A percentile compares a stretch with the other conserved stretches of the same genome.
phyloP scores from a whole-genome alignment of 2,329 filamentous ascomycete genomes.

The Xylaria sp. region DNA sequence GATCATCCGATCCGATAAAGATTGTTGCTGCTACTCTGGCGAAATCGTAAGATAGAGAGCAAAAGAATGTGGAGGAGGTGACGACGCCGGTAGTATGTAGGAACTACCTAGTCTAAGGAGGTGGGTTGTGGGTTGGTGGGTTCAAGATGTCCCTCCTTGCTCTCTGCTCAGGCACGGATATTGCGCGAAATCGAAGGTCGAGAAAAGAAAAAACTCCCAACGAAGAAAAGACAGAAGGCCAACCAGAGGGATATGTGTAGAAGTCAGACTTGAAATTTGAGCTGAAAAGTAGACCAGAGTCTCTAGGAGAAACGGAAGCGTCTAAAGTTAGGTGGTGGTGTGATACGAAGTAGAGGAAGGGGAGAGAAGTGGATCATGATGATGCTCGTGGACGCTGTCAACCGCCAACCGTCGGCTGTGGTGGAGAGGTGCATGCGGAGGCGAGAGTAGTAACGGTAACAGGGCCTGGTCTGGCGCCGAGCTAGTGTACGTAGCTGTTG shows the following conservation, averaged over 20 bases:
- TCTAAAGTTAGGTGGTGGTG: conserved; percentile 26
- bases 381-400: conserved; percentile 23
- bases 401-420: conserved; percentile 10
- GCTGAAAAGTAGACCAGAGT: conserved; percentile 6
- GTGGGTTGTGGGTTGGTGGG: neutral
- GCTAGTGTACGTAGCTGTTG: neutral
- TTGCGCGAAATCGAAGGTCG: neutral
- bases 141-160: neutral
- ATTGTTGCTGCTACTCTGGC: conserved; percentile 4
- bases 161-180: neutral
- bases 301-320: conserved; percentile 22
- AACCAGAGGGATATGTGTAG: conserved; percentile 5
- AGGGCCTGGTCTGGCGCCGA: neutral
- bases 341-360: conserved; percentile 34
- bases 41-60: neutral
- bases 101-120: neutral
- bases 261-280: neutral
- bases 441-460: neutral
- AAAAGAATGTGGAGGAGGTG: conserved; percentile 8
- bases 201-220: neutral
- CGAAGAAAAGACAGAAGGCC: neutral
- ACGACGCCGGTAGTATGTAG: conserved; percentile 2
- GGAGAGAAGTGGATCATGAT: conserved; percentile 36
- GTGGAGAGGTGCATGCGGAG: conserved; percentile 23
- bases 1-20: conserved; percentile 44